These are phyloP conservation scores for Penicillium simplicissimum DNA, from an alignment of 495 filamentous ascomycete genomes.

Conservation along the genomic window DNA sequence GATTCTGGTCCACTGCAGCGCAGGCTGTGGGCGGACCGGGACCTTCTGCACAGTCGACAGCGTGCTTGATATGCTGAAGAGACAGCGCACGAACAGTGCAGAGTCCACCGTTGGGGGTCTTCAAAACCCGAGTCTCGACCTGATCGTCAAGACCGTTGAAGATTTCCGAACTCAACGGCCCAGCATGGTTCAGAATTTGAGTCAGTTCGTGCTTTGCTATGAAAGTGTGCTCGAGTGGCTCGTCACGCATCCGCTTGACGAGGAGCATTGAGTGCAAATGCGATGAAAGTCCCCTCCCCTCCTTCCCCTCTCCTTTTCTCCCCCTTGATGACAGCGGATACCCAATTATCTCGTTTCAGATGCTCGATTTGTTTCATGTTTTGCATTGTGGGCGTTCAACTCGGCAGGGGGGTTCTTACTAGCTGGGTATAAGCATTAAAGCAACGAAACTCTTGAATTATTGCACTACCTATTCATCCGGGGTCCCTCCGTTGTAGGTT, in stretches of 20 bases:
- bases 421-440: constrained; percentile 3
- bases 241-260: constrained; percentile 43
- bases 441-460: not conserved
- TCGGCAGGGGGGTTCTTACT: not conserved
- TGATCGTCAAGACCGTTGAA: constrained; percentile 82
- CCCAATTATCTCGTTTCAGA: not conserved
- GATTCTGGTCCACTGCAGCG: constrained; percentile 91
- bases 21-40: constrained; percentile 92
- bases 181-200: constrained; percentile 95
- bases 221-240: constrained; percentile 94
- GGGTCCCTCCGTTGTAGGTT: not conserved
- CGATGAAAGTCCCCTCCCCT: constrained; percentile 17
- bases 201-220: constrained; percentile 95
- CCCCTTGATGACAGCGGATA: not conserved
- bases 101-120: constrained; percentile 18
- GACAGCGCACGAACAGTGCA: constrained; percentile 54
- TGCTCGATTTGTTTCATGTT: not conserved
- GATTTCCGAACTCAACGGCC: constrained; percentile 85
- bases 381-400: constrained; percentile 2
- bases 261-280: constrained; percentile 12
- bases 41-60: constrained; percentile 96
- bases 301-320: not conserved
- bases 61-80: constrained; percentile 89
- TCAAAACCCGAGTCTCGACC: constrained; percentile 62
- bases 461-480: not conserved